Conservation (phyloP, 2,329 filamentous ascomycete species). For the Xylariaceae sp. region DNA sequence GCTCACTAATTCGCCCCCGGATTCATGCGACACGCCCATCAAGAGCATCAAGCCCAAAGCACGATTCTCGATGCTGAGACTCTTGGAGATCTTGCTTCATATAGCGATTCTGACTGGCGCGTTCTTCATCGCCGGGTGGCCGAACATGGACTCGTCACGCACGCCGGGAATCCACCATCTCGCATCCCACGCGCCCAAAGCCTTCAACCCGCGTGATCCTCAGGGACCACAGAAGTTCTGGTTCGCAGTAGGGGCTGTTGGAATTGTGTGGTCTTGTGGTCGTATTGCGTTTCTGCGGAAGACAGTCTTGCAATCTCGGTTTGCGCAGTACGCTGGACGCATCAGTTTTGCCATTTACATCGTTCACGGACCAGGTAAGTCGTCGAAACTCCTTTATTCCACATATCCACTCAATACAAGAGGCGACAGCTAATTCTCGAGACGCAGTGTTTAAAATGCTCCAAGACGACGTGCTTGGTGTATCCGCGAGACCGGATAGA, state of each 20-base stretch:
- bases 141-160: conserved; percentile 33
- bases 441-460: conserved; percentile 37
- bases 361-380: conserved; percentile 40
- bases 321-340: conserved; percentile 50
- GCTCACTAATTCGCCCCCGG: neutral
- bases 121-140: conserved; percentile 39
- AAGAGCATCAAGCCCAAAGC: neutral
- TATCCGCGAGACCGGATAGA: conserved; percentile 20
- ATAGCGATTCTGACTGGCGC: conserved; percentile 28
- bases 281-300: conserved; percentile 29
- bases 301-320: conserved; percentile 39
- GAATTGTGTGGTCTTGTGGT: conserved; percentile 34
- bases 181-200: conserved; percentile 26
- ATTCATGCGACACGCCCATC: neutral
- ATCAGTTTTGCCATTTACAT: conserved; percentile 53
- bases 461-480: conserved; percentile 30
- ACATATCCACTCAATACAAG: neutral
- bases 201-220: conserved; percentile 31
- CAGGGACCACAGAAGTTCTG: conserved; percentile 36
- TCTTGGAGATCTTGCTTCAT: conserved; percentile 19
- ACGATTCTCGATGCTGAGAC: neutral
- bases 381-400: neutral
- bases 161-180: conserved; percentile 28
- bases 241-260: conserved; percentile 34
- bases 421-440: neutral